Base-by-base conservation (phyloP, 177 flowering plant species). In the Viscum album region DNA sequence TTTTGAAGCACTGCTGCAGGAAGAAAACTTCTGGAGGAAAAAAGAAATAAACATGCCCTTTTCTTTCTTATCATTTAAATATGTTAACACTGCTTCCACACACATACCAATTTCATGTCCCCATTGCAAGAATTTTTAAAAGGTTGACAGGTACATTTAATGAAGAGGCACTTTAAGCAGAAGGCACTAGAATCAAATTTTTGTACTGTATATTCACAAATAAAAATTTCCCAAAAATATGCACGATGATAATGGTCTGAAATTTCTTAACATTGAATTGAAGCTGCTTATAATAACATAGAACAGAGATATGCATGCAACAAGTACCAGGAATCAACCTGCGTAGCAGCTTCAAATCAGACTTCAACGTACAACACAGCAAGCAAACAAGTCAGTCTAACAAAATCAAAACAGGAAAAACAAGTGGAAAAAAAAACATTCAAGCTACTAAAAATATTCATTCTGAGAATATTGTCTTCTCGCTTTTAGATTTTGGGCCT, bases 301-400 rank as follows among this genome's bases (percentile, higher is more conserved):
- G 2, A 63, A 24, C 29, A 2, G 16, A 75, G 63, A 30, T 64
- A 41, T 35, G 37, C 29, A 58, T 69, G 54, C 61, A 59, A 74
- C 16, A 39, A 59, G 84, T 88, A 91, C 98, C 98, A 68, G 93
- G 95, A 79, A 89, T 76, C 68, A 91, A 79, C 77, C 80, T 74
- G 70, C 78, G 88, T 77, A 94, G 83, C 78, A 81, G 81, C 82
- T 71, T 68, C 85, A 94, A 78, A 76, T 91, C 92, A 65, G 98
- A 89, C 98, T 94, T 83, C 84, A 74, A 76, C 77, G 68, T 77
- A 79, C 68, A 43, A 64, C 29, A 50, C n/a, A 50, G 26, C 26
- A 50, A 8, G 17, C 12, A 39, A 39, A 39, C 45, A 39, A 8
- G 45, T 39, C 8, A 39, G 45, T 39, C 12, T 8, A 39, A 39